phyloP scores from a whole-genome alignment of 805 yeast genomes.

The Cyberlindnera nakhonratchasimensis region DNA sequence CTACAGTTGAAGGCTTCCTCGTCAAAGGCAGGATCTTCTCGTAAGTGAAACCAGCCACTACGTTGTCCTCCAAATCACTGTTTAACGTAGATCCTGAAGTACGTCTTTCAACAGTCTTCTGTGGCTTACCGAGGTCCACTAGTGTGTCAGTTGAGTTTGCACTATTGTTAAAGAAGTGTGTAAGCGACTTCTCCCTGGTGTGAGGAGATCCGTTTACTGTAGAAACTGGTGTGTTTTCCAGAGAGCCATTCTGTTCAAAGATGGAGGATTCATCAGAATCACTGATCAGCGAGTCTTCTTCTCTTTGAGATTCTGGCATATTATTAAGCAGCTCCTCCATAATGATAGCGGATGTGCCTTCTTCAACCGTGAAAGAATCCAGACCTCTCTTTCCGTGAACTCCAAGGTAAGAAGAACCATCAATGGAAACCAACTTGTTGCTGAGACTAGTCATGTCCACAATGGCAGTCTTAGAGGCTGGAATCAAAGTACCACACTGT shows the following conservation, averaged over 20 bases:
- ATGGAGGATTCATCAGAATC: constrained; percentile 11
- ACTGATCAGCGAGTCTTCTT: background rate
- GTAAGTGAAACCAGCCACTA: constrained; percentile 22
- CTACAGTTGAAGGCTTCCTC: background rate
- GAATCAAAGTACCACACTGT: constrained; percentile 62
- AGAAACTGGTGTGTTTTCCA: constrained; percentile 3
- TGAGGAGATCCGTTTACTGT: constrained; percentile 18
- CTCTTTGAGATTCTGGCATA: constrained; percentile 9
- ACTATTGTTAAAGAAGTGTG: constrained; percentile 18
- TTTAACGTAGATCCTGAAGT: constrained; percentile 23
- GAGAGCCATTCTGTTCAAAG: constrained; percentile 6
- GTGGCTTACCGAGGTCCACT: constrained; percentile 6
- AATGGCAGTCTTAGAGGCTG: constrained; percentile 52
- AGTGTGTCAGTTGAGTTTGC: constrained; percentile 20
- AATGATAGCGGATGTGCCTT: constrained; percentile 21
- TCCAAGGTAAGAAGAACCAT: constrained; percentile 52
- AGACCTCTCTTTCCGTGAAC: constrained; percentile 40
- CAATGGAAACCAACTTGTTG: constrained; percentile 47
- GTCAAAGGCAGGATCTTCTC: constrained; percentile 20
- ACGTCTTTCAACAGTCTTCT: constrained; percentile 10
- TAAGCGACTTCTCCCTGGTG: constrained; percentile 13
- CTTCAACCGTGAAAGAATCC: constrained; percentile 23
- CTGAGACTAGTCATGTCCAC: constrained; percentile 41
- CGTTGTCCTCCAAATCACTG: constrained; percentile 8
- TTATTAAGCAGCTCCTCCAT: constrained; percentile 23